Percentiles rank a stretch among this genome's conserved stretches.
phyloP scores from a whole-genome alignment of 2,329 filamentous ascomycete species.

The Aspergillus bombycis region DNA sequence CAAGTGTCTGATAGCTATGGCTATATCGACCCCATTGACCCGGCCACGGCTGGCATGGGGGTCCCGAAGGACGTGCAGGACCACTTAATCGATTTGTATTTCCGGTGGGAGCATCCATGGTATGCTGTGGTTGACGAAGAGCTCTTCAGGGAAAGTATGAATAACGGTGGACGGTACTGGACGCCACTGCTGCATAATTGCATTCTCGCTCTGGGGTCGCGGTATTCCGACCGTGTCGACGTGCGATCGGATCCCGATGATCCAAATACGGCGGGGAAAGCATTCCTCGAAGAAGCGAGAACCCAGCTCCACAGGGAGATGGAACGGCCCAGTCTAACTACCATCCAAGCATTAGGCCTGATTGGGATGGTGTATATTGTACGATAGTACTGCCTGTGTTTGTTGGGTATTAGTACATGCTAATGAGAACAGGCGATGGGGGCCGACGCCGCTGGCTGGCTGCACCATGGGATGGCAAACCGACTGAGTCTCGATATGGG shows the following conservation, averaged over 20 bases:
- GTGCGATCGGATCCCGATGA: conserved; percentile 34
- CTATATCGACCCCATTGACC: background rate
- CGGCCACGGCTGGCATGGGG: background rate
- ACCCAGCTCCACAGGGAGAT: conserved; percentile 25
- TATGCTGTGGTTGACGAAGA: conserved; percentile 39
- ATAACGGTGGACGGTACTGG: conserved; percentile 31
- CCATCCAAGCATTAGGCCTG: conserved; percentile 40
- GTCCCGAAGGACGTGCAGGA: conserved; percentile 29
- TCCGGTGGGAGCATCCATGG: conserved; percentile 44
- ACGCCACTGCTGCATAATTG: conserved; percentile 36
- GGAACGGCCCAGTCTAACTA: conserved; percentile 38
- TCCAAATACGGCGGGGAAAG: conserved; percentile 38
- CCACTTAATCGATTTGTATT: conserved; percentile 40
- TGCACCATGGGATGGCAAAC: conserved; percentile 44
- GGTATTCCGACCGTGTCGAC: conserved; percentile 37
- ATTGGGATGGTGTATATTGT: conserved; percentile 33
- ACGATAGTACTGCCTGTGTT: conserved; percentile 3
- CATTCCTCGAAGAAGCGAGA: conserved; percentile 35
- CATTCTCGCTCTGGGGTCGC: conserved; percentile 39
- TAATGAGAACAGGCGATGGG: conserved; percentile 33
- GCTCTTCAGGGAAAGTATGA: conserved; percentile 37
- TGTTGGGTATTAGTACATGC: background rate
- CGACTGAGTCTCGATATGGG: conserved; percentile 44
- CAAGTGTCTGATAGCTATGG: conserved; percentile 6
- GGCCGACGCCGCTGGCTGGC: conserved; percentile 40